Percentiles rank a stretch among this genome's conserved stretches.
Evolutionary conservation across 31 red algal genomes (phyloP).

Genomic region (Endocladia muricata): DNA sequence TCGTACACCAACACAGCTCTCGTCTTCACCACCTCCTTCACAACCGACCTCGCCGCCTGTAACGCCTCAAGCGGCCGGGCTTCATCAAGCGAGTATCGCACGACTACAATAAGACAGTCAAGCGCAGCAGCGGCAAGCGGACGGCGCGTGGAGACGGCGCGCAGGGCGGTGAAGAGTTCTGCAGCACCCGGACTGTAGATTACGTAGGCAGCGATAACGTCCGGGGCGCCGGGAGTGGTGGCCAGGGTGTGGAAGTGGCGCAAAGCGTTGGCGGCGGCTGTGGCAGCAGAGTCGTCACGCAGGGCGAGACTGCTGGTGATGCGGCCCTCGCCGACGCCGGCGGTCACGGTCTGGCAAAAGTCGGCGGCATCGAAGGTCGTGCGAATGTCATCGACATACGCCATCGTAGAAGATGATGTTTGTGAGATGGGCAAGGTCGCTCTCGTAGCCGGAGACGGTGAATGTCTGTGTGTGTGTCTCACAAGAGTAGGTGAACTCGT

Average conservation of each 20-base stretch:
- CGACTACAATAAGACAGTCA: slow-evolving; percentile 38
- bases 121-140: slow-evolving; percentile 25
- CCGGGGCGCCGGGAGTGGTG: not conserved
- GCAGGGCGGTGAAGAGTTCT: slow-evolving; percentile 44
- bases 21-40: slow-evolving; percentile 26
- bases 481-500: no score
- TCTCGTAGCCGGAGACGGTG: no score
- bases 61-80: not conserved
- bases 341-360: slow-evolving; percentile 10
- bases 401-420: no score
- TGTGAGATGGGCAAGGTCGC: no score
- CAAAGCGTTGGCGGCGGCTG: slow-evolving; percentile 25
- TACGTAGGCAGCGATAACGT: slow-evolving; percentile 61
- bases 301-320: slow-evolving; percentile 10
- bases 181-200: slow-evolving; percentile 28
- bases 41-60: slow-evolving; percentile 27
- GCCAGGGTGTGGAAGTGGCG: slow-evolving; percentile 16
- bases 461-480: no score
- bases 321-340: slow-evolving; percentile 26
- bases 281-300: slow-evolving; percentile 2
- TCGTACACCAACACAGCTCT: slow-evolving; percentile 14
- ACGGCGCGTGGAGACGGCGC: slow-evolving; percentile 8
- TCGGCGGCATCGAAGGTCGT: slow-evolving; percentile 39
- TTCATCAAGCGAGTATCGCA: slow-evolving; percentile 12
- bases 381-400: slow-evolving; percentile 36